Conservation (phyloP, 2,329 filamentous ascomycete species). For the Chrysosporium keratinophilum region DNA sequence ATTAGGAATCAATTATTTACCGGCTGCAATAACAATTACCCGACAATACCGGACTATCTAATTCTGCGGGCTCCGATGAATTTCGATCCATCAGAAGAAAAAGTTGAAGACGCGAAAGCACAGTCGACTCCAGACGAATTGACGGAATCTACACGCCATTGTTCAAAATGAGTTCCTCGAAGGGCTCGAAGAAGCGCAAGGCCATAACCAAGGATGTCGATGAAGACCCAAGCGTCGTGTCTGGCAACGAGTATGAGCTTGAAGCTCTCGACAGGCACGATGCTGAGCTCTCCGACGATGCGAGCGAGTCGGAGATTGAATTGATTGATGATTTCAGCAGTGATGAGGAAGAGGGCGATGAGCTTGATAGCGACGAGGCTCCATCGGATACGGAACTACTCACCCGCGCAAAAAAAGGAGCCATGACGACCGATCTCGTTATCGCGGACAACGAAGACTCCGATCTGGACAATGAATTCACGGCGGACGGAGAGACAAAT, state of each 20-base stretch:
- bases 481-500: slow-evolving; percentile 37
- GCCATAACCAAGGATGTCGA: slow-evolving; percentile 46
- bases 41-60: neutral
- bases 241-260: slow-evolving; percentile 50
- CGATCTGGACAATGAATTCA: slow-evolving; percentile 26
- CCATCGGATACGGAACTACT: slow-evolving; percentile 36
- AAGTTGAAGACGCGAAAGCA: slow-evolving; percentile 17
- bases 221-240: slow-evolving; percentile 42
- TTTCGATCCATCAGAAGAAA: neutral
- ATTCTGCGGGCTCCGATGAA: neutral
- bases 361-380: slow-evolving; percentile 40
- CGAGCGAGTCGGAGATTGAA: slow-evolving; percentile 41
- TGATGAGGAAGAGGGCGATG: slow-evolving; percentile 39
- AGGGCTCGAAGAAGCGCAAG: slow-evolving; percentile 53
- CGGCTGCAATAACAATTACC: neutral
- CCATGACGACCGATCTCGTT: slow-evolving; percentile 24
- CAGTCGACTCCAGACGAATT: slow-evolving; percentile 11
- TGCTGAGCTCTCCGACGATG: slow-evolving; percentile 34
- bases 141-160: slow-evolving; percentile 14
- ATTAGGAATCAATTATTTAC: neutral
- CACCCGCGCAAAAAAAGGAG: slow-evolving; percentile 32
- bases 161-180: slow-evolving; percentile 26
- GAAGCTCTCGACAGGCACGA: slow-evolving; percentile 33
- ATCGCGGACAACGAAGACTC: slow-evolving; percentile 21
- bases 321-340: slow-evolving; percentile 46